Percentiles rank a stretch among this genome's conserved stretches.
Conservation (phyloP, 768 basidiomycete species). For the Phanerochaete carnosa region DNA sequence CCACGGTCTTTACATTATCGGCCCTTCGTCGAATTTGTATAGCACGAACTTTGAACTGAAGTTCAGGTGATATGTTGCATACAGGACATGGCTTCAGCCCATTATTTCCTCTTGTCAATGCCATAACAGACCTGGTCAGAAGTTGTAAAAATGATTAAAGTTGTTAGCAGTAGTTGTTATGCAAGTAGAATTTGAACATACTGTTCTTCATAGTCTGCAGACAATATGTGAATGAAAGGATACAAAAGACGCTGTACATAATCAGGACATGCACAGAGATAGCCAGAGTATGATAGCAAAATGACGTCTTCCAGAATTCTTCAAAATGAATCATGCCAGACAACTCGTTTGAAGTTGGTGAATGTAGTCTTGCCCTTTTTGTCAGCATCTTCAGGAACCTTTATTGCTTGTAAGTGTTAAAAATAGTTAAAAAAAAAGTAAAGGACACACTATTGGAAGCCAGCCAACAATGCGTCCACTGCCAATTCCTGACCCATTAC, state of each 20-base stretch:
- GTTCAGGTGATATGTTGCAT: slow-evolving; percentile 11
- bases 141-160: slow-evolving; percentile 2
- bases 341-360: slow-evolving; percentile 16
- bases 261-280: slow-evolving; percentile 7
- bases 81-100: slow-evolving; percentile 16
- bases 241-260: slow-evolving; percentile 8
- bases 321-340: slow-evolving; percentile 22
- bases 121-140: slow-evolving; percentile 16
- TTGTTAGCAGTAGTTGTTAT: not conserved
- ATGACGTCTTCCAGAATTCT: slow-evolving; percentile 11
- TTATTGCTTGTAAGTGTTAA: not conserved
- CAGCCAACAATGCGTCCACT: slow-evolving; percentile 20
- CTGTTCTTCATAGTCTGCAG: slow-evolving; percentile 29
- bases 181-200: slow-evolving; percentile 6
- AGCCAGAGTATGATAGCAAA: slow-evolving; percentile 10
- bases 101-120: slow-evolving; percentile 13
- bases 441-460: slow-evolving; percentile 21
- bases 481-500: slow-evolving; percentile 13
- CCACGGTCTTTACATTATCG: not conserved
- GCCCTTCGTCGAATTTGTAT: slow-evolving; percentile 14
- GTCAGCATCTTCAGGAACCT: slow-evolving; percentile 10
- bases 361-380: slow-evolving; percentile 11
- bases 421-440: not conserved
- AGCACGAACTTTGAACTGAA: not conserved
- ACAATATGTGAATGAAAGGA: slow-evolving; percentile 21